Evolutionary conservation across 441 rosid genomes (phyloP), one percentile per base, ranked within the genome.

Genomic region (Flueggea neowawraea): DNA sequence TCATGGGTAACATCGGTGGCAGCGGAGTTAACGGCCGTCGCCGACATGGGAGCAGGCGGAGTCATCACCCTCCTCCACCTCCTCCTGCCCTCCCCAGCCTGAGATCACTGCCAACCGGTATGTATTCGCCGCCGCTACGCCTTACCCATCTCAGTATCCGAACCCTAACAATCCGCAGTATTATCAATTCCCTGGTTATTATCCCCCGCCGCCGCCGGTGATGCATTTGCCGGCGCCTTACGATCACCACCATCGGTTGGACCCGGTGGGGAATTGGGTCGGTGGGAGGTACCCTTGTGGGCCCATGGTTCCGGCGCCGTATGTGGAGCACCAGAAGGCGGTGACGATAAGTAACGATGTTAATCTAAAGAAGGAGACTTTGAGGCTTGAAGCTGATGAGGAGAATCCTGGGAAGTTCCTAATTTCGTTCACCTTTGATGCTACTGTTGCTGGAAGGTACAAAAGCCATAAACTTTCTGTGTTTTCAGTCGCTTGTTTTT

Each of bases 381-480:
- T 95, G 72, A 76, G 69, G 75, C 63, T 95, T 47, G 97, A 82
- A 64, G 58, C 82, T 4, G 99, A 95, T 62, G 86, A 75, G 49
- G 88, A 84, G 16, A 59, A 64, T 60, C 86, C 93, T 12, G 93
- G 89, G 66, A 84, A 76, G 63, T 77, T 75, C 57, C 78, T 95
- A 59, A 91, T 91, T 67, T 66, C 97, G 11, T 95, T 95, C 74
- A 88, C 90, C 33, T 95, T 95, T 75, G 98, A 95, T 76, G 98
- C 99, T 6, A 84, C 93, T 13, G 93, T 88, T 67, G 74, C 84
- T 64, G 97, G 99, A 48, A 86, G 98, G 98, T 95, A 72, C 64
- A 9, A 47, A 14, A 15, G 17, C 22, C 9, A 9, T n/a, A 33
- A 16, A 16, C 41, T 63, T 48, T 22, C 22, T 63, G 15, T 12